phyloP scores from a whole-genome alignment of 148 eudicot genomes.

The Cornus kousa region DNA sequence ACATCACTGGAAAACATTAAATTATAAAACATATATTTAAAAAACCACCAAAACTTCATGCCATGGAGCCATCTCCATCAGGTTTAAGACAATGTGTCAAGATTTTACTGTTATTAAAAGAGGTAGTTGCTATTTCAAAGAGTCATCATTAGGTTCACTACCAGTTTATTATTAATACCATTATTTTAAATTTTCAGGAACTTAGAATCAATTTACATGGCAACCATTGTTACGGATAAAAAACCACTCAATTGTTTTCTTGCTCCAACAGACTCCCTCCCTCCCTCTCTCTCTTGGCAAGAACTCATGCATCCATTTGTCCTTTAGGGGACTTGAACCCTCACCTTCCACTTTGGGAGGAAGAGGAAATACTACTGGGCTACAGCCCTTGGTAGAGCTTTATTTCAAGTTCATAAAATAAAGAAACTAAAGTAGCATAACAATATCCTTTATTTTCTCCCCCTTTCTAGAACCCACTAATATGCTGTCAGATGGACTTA shows the following conservation, averaged over 20 bases:
- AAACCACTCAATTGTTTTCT: not conserved
- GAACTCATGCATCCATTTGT: not conserved
- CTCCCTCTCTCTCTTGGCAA: no score
- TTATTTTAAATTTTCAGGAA: not conserved
- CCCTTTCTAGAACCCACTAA: not conserved
- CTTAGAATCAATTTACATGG: not conserved
- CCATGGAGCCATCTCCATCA: not conserved
- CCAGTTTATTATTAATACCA: not conserved
- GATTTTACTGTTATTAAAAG: slow-evolving; percentile 1
- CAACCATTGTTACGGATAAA: not conserved
- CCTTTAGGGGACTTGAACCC: not conserved
- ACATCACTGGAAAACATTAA: not conserved
- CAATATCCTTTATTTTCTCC: not conserved
- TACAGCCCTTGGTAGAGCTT: no score
- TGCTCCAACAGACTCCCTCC: not conserved
- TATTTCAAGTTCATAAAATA: no score
- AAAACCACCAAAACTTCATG: not conserved
- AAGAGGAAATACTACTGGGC: no score
- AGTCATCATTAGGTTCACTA: not conserved
- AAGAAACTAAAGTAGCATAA: no score
- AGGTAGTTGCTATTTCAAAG: not conserved
- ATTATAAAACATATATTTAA: not conserved
- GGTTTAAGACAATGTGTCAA: not conserved
- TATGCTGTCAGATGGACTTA: not conserved
- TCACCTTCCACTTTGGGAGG: no score